phyloP scores from a whole-genome alignment of 2,329 filamentous ascomycete genomes.

The Apiospora saccharicola region DNA sequence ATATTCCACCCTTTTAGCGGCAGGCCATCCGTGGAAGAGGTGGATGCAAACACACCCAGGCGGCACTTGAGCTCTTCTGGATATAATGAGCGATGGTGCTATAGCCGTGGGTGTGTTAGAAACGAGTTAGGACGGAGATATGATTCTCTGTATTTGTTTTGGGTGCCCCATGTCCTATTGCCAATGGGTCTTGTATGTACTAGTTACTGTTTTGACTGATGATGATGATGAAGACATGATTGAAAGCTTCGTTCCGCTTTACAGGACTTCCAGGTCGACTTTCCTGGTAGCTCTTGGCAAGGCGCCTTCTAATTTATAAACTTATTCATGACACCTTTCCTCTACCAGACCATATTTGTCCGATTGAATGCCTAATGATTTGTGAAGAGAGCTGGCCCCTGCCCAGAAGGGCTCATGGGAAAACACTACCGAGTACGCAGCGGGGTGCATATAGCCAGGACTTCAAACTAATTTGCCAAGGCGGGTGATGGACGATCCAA shows the following conservation, averaged over 20 bases:
- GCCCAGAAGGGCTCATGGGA: neutral
- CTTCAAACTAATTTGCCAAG: conserved; percentile 22
- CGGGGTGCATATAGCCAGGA: conserved; percentile 19
- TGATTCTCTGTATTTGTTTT: conserved; percentile 15
- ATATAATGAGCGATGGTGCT: conserved; percentile 1
- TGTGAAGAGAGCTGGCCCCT: neutral
- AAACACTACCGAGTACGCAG: conserved; percentile 7
- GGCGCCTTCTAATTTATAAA: conserved; percentile 18
- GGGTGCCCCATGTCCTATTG: conserved; percentile 13
- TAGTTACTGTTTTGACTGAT: conserved; percentile 17
- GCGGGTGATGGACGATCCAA: conserved; percentile 23
- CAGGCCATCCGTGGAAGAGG: conserved; percentile 11
- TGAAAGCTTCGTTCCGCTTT: conserved; percentile 12
- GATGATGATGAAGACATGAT: conserved; percentile 22
- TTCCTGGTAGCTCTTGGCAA: conserved; percentile 7
- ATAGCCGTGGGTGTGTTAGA: neutral
- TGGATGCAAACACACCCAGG: neutral
- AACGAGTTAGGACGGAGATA: conserved; percentile 2
- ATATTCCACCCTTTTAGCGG: neutral
- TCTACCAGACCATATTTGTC: neutral
- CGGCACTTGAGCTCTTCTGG: conserved; percentile 5
- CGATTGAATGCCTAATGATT: neutral
- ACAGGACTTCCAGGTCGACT: neutral
- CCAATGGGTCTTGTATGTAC: conserved; percentile 20
- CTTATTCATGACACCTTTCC: conserved; percentile 10